Base-by-base conservation (phyloP, 2,329 filamentous ascomycete species). In the Arthrinium phaeospermum region DNA sequence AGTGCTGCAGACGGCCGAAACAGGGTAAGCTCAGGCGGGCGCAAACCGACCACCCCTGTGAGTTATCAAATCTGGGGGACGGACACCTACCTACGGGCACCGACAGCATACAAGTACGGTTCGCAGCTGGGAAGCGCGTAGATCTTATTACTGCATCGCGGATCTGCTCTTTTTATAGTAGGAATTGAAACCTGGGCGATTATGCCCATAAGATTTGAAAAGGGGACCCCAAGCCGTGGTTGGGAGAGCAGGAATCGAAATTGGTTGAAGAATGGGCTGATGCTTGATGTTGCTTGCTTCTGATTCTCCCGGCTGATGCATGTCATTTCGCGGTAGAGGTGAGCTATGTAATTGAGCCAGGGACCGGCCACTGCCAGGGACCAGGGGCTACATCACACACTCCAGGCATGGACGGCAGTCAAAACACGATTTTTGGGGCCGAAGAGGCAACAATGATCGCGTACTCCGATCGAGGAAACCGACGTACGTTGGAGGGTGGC, bases 321-420 rank as follows among this genome's bases (percentile, higher is more conserved):
- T 64, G 57, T 64, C 57, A 64, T 64, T 30, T 64, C 57, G 57
- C 57, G 41, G 57, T 37, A 61, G 27, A 64, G 57, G 57, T 64
- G 57, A 64, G 57, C 22, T n/a, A 30, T 30, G 27, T 30, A 64
- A 41, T 41, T 24, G 57, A 64, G 57, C 57, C 57, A 64, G 51
- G 51, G 27, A 34, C 51, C 51, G 51, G 27, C 51, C 51, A 57
- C 0, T 57, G 16, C 51, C 51, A 57, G 57, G 57, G 57, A n/a
- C 34, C 57, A 64, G 34, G 57, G 57, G 34, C 8, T 61, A 61
- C 57, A 61, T 6, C 30, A 34, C 14, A 61, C 30, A 61, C 19
- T n/a, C 7, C 57, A 34, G 16, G 3, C 46, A 41, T 41, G 34
- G 30, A 41, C 34, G 57, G 57, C 34, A 64, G 57, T 64, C 34